Conservation (phyloP, 176 grass and related monocot genomes). For the Oryza nivara region DNA sequence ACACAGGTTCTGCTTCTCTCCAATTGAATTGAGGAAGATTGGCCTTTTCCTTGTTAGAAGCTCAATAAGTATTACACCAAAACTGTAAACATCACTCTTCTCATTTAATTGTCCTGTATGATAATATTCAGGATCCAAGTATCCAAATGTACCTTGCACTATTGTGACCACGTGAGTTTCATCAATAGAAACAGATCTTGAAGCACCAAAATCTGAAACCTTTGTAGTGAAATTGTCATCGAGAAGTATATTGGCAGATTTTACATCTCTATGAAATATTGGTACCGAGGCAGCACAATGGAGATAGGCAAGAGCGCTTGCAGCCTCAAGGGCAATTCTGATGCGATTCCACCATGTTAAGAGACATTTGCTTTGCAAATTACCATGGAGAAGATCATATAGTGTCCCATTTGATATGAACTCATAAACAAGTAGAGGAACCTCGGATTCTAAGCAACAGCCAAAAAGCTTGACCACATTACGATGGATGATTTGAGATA, state of each 20-base stretch:
- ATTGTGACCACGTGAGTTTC: background rate
- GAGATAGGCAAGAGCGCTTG: background rate
- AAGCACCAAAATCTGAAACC: constrained; percentile 12
- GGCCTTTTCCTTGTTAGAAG: background rate
- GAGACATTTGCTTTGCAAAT: background rate
- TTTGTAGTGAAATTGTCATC: background rate
- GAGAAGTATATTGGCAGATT: constrained; percentile 14
- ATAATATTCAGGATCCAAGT: background rate
- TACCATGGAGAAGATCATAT: background rate
- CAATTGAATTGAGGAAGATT: background rate
- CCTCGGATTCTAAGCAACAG: background rate
- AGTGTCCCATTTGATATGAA: background rate
- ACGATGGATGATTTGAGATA: background rate
- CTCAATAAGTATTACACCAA: constrained; percentile 2
- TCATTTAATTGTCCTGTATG: background rate
- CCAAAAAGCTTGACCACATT: background rate
- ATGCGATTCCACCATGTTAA: background rate
- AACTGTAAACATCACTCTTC: constrained; percentile 5
- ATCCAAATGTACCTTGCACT: background rate
- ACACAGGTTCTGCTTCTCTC: too few species aligned
- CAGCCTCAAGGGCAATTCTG: background rate
- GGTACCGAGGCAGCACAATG: background rate
- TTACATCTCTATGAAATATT: constrained; percentile 17
- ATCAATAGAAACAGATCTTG: background rate
- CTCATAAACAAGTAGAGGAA: background rate